Evolutionary conservation across 345 rosid species (phyloP), one percentile per base, ranked within the genome.

Genomic region (Euclidium syriacum): DNA sequence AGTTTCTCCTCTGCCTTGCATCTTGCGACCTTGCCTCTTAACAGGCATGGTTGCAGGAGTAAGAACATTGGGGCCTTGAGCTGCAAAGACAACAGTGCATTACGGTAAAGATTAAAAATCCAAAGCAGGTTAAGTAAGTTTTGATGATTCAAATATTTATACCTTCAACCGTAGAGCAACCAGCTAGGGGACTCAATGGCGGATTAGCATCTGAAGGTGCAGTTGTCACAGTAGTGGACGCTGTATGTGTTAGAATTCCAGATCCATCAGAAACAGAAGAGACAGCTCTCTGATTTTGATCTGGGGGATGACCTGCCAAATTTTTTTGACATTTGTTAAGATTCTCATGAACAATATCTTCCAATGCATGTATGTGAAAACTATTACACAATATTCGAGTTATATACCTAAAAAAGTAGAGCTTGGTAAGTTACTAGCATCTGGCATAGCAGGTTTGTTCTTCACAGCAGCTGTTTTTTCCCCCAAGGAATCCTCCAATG

Each of bases 261-360:
- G 88, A 68, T 77, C 81, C 75, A 73, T 80, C 80, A 65, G 82
- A 76, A 64, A 87, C 75, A 72, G 69, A 68, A 43, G 77, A 61
- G 72, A 70, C 75, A 77, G 75, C 72, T 29, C 71, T 77, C 46
- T 75, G 84, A 65, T 72, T 77, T 76, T 74, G 82, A 27, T 71
- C 75, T 19, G 73, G 53, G 68, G 51, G 59, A 62, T 67, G 68
- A 67, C 70, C 78, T 82, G 76, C 82, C 73, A 72, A 64, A 58
- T 7, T 27, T 32, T 58, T 41, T n/a, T 41, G 30, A 4, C 33
- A n/a, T n/a, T n/a, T n/a, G 11, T 17, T 39, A 25, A 24, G 65
- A 30, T 39, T 55, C 64, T 48, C 7, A 22, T 40, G 17, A 42
- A 23, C 52, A 52, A 26, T 52, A 15, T 34, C 22, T 20, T 52